Evolutionary conservation across 352 stramenopile species (phyloP).

Genomic region (Thalassiosira mediterranea): DNA sequence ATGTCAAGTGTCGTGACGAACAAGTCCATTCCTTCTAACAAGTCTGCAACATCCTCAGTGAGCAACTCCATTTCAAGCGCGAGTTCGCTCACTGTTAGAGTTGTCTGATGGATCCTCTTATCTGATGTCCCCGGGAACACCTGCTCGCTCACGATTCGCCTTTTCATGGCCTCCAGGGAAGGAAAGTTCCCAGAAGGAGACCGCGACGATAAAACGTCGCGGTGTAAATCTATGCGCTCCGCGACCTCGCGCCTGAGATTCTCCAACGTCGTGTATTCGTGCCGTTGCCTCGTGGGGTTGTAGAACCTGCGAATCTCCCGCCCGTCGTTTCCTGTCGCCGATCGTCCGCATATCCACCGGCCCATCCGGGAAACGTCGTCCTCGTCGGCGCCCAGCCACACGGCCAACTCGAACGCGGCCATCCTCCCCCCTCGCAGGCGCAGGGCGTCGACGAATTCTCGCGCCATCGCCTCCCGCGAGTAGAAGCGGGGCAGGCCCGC

Average conservation of each 20-base stretch:
- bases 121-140: too few species aligned
- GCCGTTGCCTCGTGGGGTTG: neutral
- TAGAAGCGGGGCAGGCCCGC: neutral
- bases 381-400: constrained; percentile 27
- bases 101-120: too few species aligned
- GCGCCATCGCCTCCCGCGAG: neutral
- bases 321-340: neutral
- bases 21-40: constrained; percentile 6
- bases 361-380: constrained; percentile 1
- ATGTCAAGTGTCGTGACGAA: neutral
- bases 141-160: too few species aligned
- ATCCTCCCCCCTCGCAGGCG: neutral
- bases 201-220: neutral
- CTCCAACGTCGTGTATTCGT: constrained; percentile 4
- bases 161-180: neutral
- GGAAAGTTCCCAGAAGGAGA: neutral
- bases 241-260: neutral
- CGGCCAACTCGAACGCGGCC: constrained; percentile 11
- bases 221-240: constrained; percentile 5
- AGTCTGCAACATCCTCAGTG: constrained; percentile 5
- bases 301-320: constrained; percentile 5
- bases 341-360: neutral
- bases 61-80: constrained; percentile 24
- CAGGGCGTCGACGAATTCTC: neutral
- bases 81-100: constrained; percentile 5